These are phyloP conservation scores for Tothia fuscella DNA, from an alignment of 2,329 filamentous ascomycete species.

Conservation along the genomic window DNA sequence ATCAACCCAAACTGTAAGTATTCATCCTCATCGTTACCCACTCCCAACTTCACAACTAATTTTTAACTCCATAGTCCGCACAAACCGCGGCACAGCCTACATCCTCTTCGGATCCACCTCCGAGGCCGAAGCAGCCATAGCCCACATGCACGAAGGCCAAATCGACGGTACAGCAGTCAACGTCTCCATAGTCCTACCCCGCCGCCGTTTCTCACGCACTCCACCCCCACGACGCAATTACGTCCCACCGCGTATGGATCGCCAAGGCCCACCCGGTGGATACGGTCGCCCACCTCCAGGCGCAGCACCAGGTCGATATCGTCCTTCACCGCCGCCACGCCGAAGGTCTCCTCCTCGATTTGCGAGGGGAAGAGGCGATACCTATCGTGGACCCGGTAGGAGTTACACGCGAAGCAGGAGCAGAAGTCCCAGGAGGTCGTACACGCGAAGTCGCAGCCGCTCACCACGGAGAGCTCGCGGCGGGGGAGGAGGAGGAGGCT, in stretches of 20 bases:
- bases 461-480: slow-evolving; percentile 12
- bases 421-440: slow-evolving; percentile 3
- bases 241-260: slow-evolving; percentile 9
- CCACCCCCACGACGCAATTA: slow-evolving; percentile 43
- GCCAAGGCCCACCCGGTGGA: slow-evolving; percentile 15
- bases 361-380: slow-evolving; percentile 1
- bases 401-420: slow-evolving; percentile 7
- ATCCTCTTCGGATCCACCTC: slow-evolving; percentile 68
- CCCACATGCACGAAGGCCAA: slow-evolving; percentile 97
- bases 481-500: slow-evolving; percentile 20
- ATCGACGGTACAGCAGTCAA: slow-evolving; percentile 72
- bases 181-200: slow-evolving; percentile 79
- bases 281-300: slow-evolving; percentile 14
- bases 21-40: neutral
- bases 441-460: slow-evolving; percentile 20
- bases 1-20: slow-evolving; percentile 71
- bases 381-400: slow-evolving; percentile 1
- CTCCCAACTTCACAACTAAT: neutral
- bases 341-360: neutral
- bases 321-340: slow-evolving; percentile 3
- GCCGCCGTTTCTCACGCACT: slow-evolving; percentile 67
- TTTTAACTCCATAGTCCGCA: slow-evolving; percentile 54
- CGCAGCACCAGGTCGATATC: neutral
- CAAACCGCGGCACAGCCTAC: slow-evolving; percentile 87
- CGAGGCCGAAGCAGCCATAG: slow-evolving; percentile 78